Evolutionary conservation across 371 early-diverging fungal species (phyloP), one percentile per base, ranked within the genome.

Genomic region (Globomyces sp.): DNA sequence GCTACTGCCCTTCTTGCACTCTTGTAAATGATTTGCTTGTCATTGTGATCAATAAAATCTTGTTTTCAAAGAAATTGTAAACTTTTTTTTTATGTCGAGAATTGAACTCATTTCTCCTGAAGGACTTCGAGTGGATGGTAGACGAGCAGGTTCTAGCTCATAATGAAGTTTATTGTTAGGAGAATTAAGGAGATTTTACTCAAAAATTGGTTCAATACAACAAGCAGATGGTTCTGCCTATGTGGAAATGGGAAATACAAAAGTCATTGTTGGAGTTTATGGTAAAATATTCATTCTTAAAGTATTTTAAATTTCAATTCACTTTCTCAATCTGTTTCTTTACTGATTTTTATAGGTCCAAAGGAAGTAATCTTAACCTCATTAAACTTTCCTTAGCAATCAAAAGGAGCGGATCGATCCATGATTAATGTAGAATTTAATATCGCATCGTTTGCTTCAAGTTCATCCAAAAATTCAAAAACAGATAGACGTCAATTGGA

Each of bases 231-330:
- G 98, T 39, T 96, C 95, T 3, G 89, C 95, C 1, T 95, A 94
- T 72, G 82, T 94, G 61, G 95, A 97, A 77, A 92, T 92, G 69
- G 98, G 98, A 59, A 95, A 98, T 76, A 97, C 98, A 51, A 94
- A 94, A 68, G 88, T 90, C 64, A 77, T 97, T 48, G 93, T 88
- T 0, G 89, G 92, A 11, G 95, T 98, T 0, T 93, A 92, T 76
- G 98, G 24, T 24, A 24, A 24, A 24, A 24, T 24, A 24, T 24
- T 24, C 24, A 24, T 24, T 24, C 24, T 24, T 24, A 24, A 24
- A 24, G 24, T 24, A 24, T 24, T 24, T 0, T 24, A 24, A 24
- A 24, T 24, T 24, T 24, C 24, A 24, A 24, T 24, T 24, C 24
- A 24, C 24, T 0, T 24, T 24, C 24, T 24, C 24, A 24, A 24